Evolutionary conservation across 345 rosid species (phyloP), one percentile per base, ranked within the genome.

Genomic region (Moricandia arvensis): DNA sequence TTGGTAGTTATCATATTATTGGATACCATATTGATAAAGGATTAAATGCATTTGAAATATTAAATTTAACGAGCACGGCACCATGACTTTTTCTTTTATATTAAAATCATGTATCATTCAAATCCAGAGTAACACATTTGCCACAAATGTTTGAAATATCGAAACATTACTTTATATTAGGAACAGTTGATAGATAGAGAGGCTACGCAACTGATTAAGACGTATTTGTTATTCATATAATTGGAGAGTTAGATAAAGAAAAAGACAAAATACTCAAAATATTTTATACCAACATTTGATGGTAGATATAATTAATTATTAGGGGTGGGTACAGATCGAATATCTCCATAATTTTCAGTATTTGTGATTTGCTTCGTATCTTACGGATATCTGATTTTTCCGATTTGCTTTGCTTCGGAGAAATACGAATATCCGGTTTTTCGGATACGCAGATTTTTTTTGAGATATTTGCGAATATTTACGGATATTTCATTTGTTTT

Each of bases 121-220:
- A 64, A 77, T 64, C 67, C 65, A 64, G 43, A 71, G 71, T 71
- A 71, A 71, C 76, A 77, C 72, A 71, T 33, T 33, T 58, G 67
- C 67, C 31, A 12, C 67, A 65, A 71, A 47, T 71, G 68, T 59
- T 71, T 59, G 51, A 43, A 64, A 49, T 76, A 63, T 41, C 13
- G 21, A 70, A 65, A 64, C 76, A 43, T 13, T 21, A 43, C 51
- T 43, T 43, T 43, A 43, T 43, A 63, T 45, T 71, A 65, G 41
- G 63, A 70, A 63, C 38, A 30, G 67, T 47, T 58, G 53, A 77
- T 45, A 63, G 59, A 69, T 55, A 64, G 61, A 64, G 55, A 64
- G 55, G 75, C 60, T 76, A 63, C 53, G 71, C 70, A 76, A 16
- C 71, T 55, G 76, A 71, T 33, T 70, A 64, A 66, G 80, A 77